phyloP scores from a whole-genome alignment of 495 filamentous ascomycete species.

The Penicillium coprophilum region DNA sequence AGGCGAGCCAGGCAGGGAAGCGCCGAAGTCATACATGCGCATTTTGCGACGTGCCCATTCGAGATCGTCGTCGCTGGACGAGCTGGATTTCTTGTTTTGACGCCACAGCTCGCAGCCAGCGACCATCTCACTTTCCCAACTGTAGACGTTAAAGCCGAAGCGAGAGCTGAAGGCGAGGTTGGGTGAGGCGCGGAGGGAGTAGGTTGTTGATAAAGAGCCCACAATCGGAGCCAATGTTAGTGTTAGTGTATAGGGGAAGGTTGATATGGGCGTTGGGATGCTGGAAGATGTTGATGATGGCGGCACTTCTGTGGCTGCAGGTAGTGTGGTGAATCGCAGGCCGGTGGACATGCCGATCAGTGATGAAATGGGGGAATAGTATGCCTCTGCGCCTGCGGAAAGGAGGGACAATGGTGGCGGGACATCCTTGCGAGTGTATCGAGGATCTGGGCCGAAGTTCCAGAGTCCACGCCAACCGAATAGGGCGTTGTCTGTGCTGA shows the following conservation, averaged over 20 bases:
- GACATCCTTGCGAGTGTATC: conserved; percentile 25
- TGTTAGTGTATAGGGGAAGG: conserved; percentile 87
- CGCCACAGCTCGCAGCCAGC: conserved; percentile 90
- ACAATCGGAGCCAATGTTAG: conserved; percentile 89
- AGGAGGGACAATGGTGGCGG: conserved; percentile 49
- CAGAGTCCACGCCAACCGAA: conserved; percentile 86
- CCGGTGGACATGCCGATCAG: conserved; percentile 81
- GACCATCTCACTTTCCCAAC: conserved; percentile 91
- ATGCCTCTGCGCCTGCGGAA: conserved; percentile 86
- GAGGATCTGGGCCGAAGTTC: conserved; percentile 86
- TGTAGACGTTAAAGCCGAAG: conserved; percentile 97
- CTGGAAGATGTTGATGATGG: conserved; percentile 25
- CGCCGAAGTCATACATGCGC: conserved; percentile 33
- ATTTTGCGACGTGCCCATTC: conserved; percentile 49
- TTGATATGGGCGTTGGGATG: conserved; percentile 39
- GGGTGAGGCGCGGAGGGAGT: conserved; percentile 80
- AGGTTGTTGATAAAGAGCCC: conserved; percentile 85
- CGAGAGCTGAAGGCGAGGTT: conserved; percentile 81
- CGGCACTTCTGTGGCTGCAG: conserved; percentile 66
- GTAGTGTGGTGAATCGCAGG: conserved; percentile 84
- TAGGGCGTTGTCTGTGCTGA: conserved; percentile 86
- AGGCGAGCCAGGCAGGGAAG: conserved; percentile 23
- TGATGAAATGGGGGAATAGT: conserved; percentile 91
- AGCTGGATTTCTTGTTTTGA: conserved; percentile 43
- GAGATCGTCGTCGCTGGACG: conserved; percentile 38